Evolutionary conservation across 1,284 basidiomycete genomes (phyloP).

Genomic region (Papiliotrema flavescens): DNA sequence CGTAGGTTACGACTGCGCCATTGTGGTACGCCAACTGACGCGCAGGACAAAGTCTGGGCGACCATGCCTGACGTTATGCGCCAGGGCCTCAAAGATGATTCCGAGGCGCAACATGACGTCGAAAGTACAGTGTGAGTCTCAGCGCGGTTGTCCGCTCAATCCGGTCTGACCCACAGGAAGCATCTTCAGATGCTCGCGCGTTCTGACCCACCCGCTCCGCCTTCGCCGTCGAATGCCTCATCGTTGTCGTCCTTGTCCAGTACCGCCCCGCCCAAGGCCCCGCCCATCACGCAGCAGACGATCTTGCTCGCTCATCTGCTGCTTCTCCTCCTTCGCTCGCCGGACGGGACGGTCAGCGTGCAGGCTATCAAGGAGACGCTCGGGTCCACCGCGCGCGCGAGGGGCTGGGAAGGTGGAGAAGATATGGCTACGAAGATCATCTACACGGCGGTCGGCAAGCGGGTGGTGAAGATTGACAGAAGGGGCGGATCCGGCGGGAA

Average conservation of each 20-base stretch:
- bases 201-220: constrained; percentile 29
- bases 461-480: constrained; percentile 35
- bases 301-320: constrained; percentile 37
- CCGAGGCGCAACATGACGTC: constrained; percentile 9
- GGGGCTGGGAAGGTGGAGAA: constrained; percentile 30
- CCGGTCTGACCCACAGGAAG: constrained; percentile 13
- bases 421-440: constrained; percentile 31
- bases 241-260: constrained; percentile 21
- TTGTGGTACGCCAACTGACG: constrained; percentile 1
- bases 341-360: constrained; percentile 16
- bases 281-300: constrained; percentile 32
- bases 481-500: constrained; percentile 25
- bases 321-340: constrained; percentile 29
- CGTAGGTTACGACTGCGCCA: constrained; percentile 20
- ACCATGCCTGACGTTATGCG: constrained; percentile 32
- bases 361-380: constrained; percentile 33
- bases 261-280: background rate
- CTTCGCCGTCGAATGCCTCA: constrained; percentile 28
- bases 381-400: constrained; percentile 21
- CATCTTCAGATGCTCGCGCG: constrained; percentile 30
- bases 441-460: constrained; percentile 36
- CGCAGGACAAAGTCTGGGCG: constrained; percentile 34
- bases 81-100: constrained; percentile 21
- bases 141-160: background rate
- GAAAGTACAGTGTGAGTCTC: constrained; percentile 30